Base-by-base conservation (phyloP, 2,329 filamentous ascomycete species). In the Albifimbria verrucaria region DNA sequence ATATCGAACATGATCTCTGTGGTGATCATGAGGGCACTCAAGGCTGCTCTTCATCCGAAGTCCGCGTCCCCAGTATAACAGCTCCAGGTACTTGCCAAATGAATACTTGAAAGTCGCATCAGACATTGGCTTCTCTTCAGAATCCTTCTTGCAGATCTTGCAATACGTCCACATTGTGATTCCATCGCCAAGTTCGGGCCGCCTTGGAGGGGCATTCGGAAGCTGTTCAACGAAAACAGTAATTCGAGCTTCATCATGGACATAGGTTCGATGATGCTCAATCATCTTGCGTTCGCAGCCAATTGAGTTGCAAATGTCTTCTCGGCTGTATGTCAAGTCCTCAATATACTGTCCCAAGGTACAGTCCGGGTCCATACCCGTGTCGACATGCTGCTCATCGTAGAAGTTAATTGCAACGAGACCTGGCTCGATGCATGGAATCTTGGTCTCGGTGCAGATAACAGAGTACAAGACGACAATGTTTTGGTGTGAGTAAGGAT, bases 81-180 rank as follows among this genome's bases (percentile, higher is more conserved):
- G 77, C 71, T 99, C 94, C n/a, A 99, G 78, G 64, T 97, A 99
- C 70, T 99, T 99, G 11, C 91, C 94, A 65, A 99, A 96, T 0
- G 94, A 99, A 68, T 99, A 99, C 68, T 95, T 97, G 89, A 92
- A 99, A 0, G 92, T 95, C 62, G 86, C 92, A 52, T 92, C 86
- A 1, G 93, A 97, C 91, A 99, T 97, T 26, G 88, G 86, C 59
- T 90, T 89, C 47, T 92, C 86, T 39, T 91, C 89, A 0, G 93
- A 96, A 67, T 97, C 92, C 59, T 90, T 90, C 50, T 90, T 87
- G 69, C 95, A 99, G 25, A 90, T 80, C 63, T 96, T 94, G 75
- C 94, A 99, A 62, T 88, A 91, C 59, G 91, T 97, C 95, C 95
- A 99, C 91, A 99, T 97, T 53, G 92, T 82, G 52, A 99, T 96